phyloP scores from a whole-genome alignment of 352 stramenopile species.

The Globisporangium polare region DNA sequence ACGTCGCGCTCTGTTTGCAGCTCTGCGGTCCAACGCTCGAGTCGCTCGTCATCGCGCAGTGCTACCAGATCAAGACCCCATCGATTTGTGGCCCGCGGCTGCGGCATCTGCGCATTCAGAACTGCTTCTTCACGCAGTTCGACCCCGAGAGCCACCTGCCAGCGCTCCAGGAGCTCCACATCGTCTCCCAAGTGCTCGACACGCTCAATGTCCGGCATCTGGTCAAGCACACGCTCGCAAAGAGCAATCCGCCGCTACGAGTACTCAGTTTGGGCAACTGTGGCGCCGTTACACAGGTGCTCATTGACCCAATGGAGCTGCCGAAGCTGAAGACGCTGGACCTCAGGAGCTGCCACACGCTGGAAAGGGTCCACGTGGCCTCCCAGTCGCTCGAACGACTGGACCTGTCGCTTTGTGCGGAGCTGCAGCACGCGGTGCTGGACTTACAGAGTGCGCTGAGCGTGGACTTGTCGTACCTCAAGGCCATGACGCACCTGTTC shows the following conservation, averaged over 20 bases:
- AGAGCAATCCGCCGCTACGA: conserved; percentile 21
- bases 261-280: conserved; percentile 40
- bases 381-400: conserved; percentile 38
- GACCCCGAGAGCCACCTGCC: conserved; percentile 39
- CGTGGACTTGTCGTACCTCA: conserved; percentile 63
- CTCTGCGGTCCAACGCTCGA: conserved; percentile 31
- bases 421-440: conserved; percentile 43
- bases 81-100: conserved; percentile 29
- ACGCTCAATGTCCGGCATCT: conserved; percentile 36
- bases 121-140: conserved; percentile 43
- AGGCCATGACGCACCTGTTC: conserved; percentile 50
- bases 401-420: conserved; percentile 38
- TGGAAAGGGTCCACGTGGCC: conserved; percentile 54
- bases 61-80: conserved; percentile 53
- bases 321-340: conserved; percentile 36
- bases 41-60: conserved; percentile 43
- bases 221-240: conserved; percentile 35
- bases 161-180: conserved; percentile 33
- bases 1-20: conserved; percentile 34
- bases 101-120: conserved; percentile 34
- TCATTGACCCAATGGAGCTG: conserved; percentile 53
- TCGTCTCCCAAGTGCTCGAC: conserved; percentile 48
- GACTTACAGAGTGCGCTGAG: conserved; percentile 28
- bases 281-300: conserved; percentile 49
- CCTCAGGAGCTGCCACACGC: conserved; percentile 39